These are phyloP conservation scores for Mycena latifolia DNA, from an alignment of 768 basidiomycete genomes.

Conservation along the genomic window DNA sequence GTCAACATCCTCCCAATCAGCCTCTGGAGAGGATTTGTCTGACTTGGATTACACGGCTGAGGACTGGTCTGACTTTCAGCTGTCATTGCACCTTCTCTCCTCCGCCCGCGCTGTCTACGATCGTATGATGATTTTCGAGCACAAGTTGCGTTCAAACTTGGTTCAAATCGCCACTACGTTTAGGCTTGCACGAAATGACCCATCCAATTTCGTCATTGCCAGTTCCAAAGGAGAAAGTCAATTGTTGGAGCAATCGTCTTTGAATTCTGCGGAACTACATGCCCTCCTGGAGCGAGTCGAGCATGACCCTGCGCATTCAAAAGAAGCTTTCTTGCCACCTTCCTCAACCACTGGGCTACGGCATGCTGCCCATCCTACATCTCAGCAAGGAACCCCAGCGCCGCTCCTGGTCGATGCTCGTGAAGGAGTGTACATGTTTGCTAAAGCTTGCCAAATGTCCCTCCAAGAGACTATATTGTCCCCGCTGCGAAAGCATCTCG, in stretches of 20 bases:
- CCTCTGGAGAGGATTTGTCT: slow-evolving; percentile 73
- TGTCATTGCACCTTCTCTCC: slow-evolving; percentile 85
- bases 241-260: slow-evolving; percentile 83
- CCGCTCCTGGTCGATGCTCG: slow-evolving; percentile 68
- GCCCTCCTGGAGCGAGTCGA: slow-evolving; percentile 68
- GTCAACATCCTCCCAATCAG: slow-evolving; percentile 39
- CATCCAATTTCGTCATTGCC: slow-evolving; percentile 65
- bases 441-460: slow-evolving; percentile 79
- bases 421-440: slow-evolving; percentile 70
- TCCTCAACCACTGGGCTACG: slow-evolving; percentile 47
- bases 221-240: slow-evolving; percentile 77
- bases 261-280: slow-evolving; percentile 86
- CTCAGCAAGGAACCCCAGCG: slow-evolving; percentile 42
- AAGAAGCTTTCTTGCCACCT: slow-evolving; percentile 41
- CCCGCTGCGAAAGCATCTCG: slow-evolving; percentile 82
- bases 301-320: slow-evolving; percentile 48
- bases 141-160: slow-evolving; percentile 70
- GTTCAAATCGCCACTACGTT: slow-evolving; percentile 71
- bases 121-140: slow-evolving; percentile 77
- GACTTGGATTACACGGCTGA: slow-evolving; percentile 89
- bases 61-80: slow-evolving; percentile 92
- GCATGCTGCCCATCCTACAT: slow-evolving; percentile 36
- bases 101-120: slow-evolving; percentile 81
- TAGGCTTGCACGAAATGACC: slow-evolving; percentile 66
- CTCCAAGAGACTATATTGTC: slow-evolving; percentile 88